Conservation (phyloP, 306 rosid genomes). For the Castanea sativa region DNA sequence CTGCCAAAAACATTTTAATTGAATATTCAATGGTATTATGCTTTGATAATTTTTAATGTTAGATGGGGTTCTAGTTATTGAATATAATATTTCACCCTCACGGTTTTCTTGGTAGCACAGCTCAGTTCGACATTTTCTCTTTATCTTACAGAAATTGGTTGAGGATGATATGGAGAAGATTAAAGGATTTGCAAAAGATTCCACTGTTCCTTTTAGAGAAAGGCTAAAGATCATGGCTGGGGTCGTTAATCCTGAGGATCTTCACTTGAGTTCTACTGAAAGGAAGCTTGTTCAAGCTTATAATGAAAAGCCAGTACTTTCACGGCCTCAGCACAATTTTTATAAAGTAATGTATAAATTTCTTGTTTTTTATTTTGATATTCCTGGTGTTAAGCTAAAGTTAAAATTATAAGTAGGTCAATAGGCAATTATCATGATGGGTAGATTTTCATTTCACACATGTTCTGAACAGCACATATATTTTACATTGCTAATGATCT, state of each 20-base stretch:
- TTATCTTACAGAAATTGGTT: slow-evolving; percentile 62
- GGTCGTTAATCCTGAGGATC: slow-evolving; percentile 80
- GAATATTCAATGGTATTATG: not conserved
- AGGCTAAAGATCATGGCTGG: slow-evolving; percentile 92
- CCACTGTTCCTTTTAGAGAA: slow-evolving; percentile 72
- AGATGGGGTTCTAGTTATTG: not conserved
- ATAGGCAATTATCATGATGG: not conserved
- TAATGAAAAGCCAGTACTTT: slow-evolving; percentile 89
- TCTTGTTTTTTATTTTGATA: not conserved
- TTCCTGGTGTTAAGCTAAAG: not conserved
- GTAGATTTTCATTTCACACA: not conserved
- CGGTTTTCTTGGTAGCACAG: not conserved
- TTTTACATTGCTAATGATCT: not conserved
- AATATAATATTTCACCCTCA: not conserved
- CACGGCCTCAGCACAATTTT: slow-evolving; percentile 91
- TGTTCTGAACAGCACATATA: not conserved
- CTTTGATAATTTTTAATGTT: not conserved
- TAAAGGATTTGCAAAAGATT: slow-evolving; percentile 86
- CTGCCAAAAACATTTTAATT: not conserved
- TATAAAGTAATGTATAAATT: slow-evolving; percentile 45
- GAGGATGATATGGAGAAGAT: slow-evolving; percentile 84
- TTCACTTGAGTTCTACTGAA: slow-evolving; percentile 73
- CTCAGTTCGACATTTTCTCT: not conserved
- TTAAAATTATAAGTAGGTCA: not conserved
- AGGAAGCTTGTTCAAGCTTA: slow-evolving; percentile 75